Evolutionary conservation across 805 yeast species (phyloP), one percentile per base, ranked within the genome.

Genomic region (Hyphopichia homilentoma): DNA sequence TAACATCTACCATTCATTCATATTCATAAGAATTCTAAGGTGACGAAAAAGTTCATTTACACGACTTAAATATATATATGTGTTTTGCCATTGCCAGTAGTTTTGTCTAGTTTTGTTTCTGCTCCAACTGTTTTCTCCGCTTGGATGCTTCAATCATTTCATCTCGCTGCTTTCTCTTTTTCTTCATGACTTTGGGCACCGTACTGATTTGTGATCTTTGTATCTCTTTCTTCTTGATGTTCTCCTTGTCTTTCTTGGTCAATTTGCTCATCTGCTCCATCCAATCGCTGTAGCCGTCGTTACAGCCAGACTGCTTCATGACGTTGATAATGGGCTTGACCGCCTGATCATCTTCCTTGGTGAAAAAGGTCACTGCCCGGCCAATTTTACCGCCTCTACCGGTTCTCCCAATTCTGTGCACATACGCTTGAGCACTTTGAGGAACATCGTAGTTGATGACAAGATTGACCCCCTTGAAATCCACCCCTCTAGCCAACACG

Each of bases 401-500:
- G 2, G 98, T 90, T 70, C 99, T 83, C 59, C 99, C 99, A 49
- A 93, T 86, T 64, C 99, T 78, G 59, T 93, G 99, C 28, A 93
- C 96, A 56, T 93, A 93, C 0, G 96, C 82, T 58, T 90, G 97
- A 1, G 97, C 87, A 27, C 83, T 77, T 48, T 79, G 84, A 12
- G 99, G 99, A 8, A 93, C 95, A 60, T 93, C 99, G 57, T 93
- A 93, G 61, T 93, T 93, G 44, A 93, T 85, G 25, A 93, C 97
- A 38, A 94, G 57, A 52, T 89, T 93, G 30, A 93, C 90, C 34
- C 97, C 97, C 52, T 87, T 87, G 65, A 93, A 93, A 59, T 93
- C 98, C 37, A 93, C 85, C 69, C 99, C 99, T 65, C 99, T 78
- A 3, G 97, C 83, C 34, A 93, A 66, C 29, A 93, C 96, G 60